Base-by-base conservation (phyloP, 2,329 filamentous ascomycete species). In the Triangularia verruculosa region DNA sequence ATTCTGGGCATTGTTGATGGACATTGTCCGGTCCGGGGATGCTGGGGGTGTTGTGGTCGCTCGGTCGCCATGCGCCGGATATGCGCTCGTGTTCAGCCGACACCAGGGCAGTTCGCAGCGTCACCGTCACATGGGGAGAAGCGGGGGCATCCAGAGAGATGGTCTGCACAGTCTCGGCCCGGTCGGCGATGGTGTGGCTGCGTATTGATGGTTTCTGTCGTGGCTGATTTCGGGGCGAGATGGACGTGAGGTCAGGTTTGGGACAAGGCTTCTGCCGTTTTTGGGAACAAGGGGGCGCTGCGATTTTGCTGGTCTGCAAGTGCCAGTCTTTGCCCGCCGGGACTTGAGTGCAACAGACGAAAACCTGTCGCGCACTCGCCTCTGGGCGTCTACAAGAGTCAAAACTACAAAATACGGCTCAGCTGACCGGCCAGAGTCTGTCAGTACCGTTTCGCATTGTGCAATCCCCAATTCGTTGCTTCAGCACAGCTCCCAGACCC, bases 1-100 rank as follows among this genome's bases (percentile, higher is more conserved):
- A 70, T 83, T 79, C 80, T 88, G 86, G 79, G 86, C 83, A 78
- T 88, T 87, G 78, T 83, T 79, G 79, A 87, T 80, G 76, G 87
- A 87, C 87, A 89, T 89, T 76, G 78, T 83, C 77, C 64, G 28
- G 56, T 39, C 62, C 77, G 73, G 75, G 75, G 76, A 78, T 80
- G 78, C 81, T 80, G 75, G 76, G 77, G 77, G 77, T 77, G 79
- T 75, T 72, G 75, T 75, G 70, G 74, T 78, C 75, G 77, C 78
- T 75, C 74, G 78, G 82, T 77, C 82, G 82, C 83, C 83, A 86
- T 85, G 81, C 82, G 83, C 79, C 74, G 69, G 68, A 75, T 77
- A 76, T 78, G 78, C 77, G 78, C 79, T 80, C 82, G 82, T 80
- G 79, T 82, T 78, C 74, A 75, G 76, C 73, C 77, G 76, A 76